These are phyloP conservation scores for Furcasterigmium sp. DNA, from an alignment of 2,329 filamentous ascomycete species.

Conservation along the genomic window DNA sequence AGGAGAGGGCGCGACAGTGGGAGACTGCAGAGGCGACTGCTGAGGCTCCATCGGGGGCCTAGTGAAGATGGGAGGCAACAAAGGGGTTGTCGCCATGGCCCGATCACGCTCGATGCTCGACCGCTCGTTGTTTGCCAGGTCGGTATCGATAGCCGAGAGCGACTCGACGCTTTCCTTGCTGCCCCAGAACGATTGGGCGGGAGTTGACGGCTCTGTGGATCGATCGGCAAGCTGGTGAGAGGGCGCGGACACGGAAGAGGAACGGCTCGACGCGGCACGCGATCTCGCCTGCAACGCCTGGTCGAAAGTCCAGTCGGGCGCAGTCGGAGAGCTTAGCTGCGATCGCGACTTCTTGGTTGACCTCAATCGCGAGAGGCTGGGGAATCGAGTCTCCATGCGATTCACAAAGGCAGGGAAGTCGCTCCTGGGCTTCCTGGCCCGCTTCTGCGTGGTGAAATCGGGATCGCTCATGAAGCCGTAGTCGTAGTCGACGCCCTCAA, in stretches of 20 bases:
- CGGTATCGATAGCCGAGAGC: constrained; percentile 43
- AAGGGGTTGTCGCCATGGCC: constrained; percentile 68
- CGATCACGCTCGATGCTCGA: constrained; percentile 53
- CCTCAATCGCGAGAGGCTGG: constrained; percentile 46
- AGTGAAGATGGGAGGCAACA: constrained; percentile 76
- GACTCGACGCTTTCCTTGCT: constrained; percentile 49
- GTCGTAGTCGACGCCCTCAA: constrained; percentile 55
- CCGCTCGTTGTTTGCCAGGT: constrained; percentile 43
- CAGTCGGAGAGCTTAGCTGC: constrained; percentile 49
- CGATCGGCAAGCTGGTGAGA: constrained; percentile 39
- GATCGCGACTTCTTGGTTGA: constrained; percentile 37
- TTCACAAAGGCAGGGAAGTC: constrained; percentile 55
- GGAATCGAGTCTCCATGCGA: constrained; percentile 59
- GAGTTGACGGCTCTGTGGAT: constrained; percentile 53
- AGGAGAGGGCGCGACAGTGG: constrained; percentile 62
- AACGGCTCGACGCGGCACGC: constrained; percentile 65
- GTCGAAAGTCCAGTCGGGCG: constrained; percentile 80
- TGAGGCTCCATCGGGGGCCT: constrained; percentile 50
- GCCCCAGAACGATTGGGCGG: constrained; percentile 58
- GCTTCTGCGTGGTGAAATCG: constrained; percentile 43
- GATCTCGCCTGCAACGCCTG: constrained; percentile 59
- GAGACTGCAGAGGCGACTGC: constrained; percentile 82
- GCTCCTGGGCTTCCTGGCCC: constrained; percentile 50
- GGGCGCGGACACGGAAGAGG: constrained; percentile 69
- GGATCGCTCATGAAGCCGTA: constrained; percentile 61